These are phyloP conservation scores for Zymoseptoria ardabiliae DNA, from an alignment of 2,329 filamentous ascomycete species.

Conservation along the genomic window DNA sequence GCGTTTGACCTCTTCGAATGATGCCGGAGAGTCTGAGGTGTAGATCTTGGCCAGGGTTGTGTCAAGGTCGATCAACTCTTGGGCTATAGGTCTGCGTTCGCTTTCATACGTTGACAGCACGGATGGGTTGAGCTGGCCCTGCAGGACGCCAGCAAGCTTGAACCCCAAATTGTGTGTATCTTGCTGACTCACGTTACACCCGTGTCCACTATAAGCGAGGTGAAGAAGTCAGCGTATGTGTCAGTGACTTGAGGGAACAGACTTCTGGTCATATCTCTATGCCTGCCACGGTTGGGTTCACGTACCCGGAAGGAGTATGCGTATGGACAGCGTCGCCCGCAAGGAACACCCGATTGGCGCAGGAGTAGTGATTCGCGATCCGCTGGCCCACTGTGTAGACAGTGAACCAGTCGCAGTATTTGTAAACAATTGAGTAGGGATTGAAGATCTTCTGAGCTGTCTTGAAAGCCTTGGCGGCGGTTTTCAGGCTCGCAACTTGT, in stretches of 20 bases:
- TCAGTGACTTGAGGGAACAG: background rate
- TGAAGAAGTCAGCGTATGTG: background rate
- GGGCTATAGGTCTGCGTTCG: conserved; percentile 15
- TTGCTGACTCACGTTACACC: conserved; percentile 28
- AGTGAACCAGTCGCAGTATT: conserved; percentile 35
- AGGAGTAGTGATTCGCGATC: conserved; percentile 35
- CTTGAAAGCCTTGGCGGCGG: conserved; percentile 52
- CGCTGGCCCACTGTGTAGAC: conserved; percentile 71
- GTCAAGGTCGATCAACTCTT: conserved; percentile 19
- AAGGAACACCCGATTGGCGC: conserved; percentile 48
- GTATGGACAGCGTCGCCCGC: conserved; percentile 32
- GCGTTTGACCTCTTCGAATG: conserved; percentile 7
- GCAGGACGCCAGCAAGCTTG: conserved; percentile 17
- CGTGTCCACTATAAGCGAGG: background rate
- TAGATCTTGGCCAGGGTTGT: conserved; percentile 13
- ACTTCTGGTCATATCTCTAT: too few relatives aligned
- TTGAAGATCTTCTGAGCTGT: conserved; percentile 55
- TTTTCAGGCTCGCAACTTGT: conserved; percentile 55
- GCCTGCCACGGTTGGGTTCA: conserved; percentile 23
- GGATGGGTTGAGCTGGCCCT: conserved; percentile 3
- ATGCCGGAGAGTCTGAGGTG: conserved; percentile 4
- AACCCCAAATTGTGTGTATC: conserved; percentile 26
- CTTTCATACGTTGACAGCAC: conserved; percentile 18
- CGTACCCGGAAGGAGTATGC: conserved; percentile 35
- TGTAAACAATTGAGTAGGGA: conserved; percentile 47